Conservation (phyloP, 805 yeast species). For the Cyberlindnera xylosilytica region DNA sequence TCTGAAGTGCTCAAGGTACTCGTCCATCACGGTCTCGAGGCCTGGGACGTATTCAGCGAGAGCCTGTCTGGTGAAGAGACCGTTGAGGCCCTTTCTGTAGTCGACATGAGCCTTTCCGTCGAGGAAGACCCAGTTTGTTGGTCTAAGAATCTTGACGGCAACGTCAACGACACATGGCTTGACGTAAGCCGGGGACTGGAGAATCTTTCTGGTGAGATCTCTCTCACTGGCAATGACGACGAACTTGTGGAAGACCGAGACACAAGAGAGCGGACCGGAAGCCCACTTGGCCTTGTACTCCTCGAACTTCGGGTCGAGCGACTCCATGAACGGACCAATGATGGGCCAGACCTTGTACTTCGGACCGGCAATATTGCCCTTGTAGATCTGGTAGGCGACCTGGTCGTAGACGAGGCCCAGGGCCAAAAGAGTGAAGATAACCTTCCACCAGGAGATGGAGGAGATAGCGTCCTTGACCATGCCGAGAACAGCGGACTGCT, state of each 20-base stretch:
- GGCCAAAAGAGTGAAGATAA: constrained; percentile 44
- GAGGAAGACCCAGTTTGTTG: constrained; percentile 95
- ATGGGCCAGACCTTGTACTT: constrained; percentile 85
- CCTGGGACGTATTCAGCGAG: constrained; percentile 80
- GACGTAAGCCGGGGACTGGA: constrained; percentile 81
- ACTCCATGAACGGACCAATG: constrained; percentile 94
- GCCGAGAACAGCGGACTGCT: constrained; percentile 8
- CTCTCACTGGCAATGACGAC: constrained; percentile 90
- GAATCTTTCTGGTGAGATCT: constrained; percentile 83
- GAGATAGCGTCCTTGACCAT: constrained; percentile 7
- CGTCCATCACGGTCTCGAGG: constrained; percentile 81
- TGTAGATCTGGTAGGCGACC: constrained; percentile 70
- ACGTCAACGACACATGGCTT: constrained; percentile 99
- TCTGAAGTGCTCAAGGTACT: constrained; percentile 67
- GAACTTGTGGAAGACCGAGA: constrained; percentile 95
- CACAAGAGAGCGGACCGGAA: constrained; percentile 93
- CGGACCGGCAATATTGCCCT: constrained; percentile 93
- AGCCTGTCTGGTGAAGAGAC: constrained; percentile 82
- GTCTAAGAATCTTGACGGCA: constrained; percentile 89
- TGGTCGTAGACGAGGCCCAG: constrained; percentile 64
- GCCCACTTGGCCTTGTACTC: constrained; percentile 92
- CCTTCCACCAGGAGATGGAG: constrained; percentile 51
- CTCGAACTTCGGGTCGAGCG: constrained; percentile 92
- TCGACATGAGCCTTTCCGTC: constrained; percentile 96
- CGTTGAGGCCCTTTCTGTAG: constrained; percentile 87